These are phyloP conservation scores for Cladosporium sp. DNA, from an alignment of 2,329 filamentous ascomycete genomes.

Conservation along the genomic window DNA sequence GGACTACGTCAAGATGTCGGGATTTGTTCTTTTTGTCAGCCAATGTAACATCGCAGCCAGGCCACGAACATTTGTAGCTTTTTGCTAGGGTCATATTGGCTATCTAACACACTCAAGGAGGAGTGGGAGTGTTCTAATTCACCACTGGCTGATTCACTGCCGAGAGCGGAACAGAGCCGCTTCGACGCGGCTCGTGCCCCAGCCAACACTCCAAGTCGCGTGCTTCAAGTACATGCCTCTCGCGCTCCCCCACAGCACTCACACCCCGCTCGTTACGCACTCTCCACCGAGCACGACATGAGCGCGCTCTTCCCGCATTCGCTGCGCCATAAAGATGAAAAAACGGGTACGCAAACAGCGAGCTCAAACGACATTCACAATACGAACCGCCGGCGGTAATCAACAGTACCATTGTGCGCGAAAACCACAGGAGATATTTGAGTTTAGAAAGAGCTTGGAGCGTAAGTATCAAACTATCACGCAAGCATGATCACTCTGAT, in stretches of 20 bases:
- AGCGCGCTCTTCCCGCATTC: background rate
- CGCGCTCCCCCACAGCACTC: background rate
- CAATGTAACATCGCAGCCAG: background rate
- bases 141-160: background rate
- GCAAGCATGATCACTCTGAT: background rate
- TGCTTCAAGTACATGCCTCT: background rate
- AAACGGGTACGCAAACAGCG: background rate
- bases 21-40: slow-evolving; percentile 2
- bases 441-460: background rate
- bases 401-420: slow-evolving; percentile 5
- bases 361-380: slow-evolving; percentile 2
- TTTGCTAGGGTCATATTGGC: background rate
- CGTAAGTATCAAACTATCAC: slow-evolving; percentile 1
- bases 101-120: background rate
- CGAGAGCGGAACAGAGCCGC: slow-evolving; percentile 6
- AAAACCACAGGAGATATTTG: background rate
- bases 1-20: background rate
- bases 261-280: background rate
- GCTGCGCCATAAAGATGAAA: slow-evolving; percentile 2
- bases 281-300: background rate
- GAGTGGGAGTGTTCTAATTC: background rate
- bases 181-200: background rate
- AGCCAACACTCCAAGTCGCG: background rate
- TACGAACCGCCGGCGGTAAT: slow-evolving; percentile 3
- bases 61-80: background rate